A percentile compares a stretch with the other conserved stretches of the same genome.
Conservation (phyloP, 2,329 filamentous ascomycete species). For the Bipolaris gigantea region DNA sequence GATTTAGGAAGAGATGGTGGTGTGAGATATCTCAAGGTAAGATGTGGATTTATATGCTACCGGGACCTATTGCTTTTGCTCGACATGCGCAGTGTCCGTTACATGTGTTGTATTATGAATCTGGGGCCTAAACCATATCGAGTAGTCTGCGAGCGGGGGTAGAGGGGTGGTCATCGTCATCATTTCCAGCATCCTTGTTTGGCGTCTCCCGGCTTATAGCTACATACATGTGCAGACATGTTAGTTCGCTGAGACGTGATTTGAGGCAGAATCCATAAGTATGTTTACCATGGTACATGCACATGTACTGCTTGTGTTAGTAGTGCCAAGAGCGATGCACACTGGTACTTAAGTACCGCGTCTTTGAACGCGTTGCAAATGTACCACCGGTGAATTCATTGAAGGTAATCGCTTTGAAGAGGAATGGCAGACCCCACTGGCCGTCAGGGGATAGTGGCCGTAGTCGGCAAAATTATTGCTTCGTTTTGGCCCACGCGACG, state of each 20-base stretch:
- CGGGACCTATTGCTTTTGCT: neutral
- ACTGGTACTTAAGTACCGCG: no score
- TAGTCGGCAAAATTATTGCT: neutral
- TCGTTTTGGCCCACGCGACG: neutral
- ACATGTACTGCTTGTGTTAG: neutral
- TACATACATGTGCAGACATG: neutral
- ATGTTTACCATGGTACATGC: neutral
- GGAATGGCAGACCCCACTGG: neutral
- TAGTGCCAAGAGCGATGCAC: neutral
- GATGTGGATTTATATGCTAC: no score
- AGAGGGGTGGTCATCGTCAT: constrained; percentile 12
- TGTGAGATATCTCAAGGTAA: no score
- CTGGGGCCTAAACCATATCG: constrained; percentile 13
- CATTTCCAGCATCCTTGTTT: neutral
- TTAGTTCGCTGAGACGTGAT: neutral
- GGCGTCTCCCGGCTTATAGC: neutral
- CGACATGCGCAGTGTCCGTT: neutral
- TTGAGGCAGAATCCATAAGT: no score
- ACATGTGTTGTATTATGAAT: neutral
- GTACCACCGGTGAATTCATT: neutral
- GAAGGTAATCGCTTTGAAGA: neutral
- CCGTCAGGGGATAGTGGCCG: neutral
- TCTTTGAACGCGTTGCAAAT: neutral
- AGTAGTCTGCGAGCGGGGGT: constrained; percentile 12
- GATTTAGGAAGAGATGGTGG: neutral